Evolutionary conservation across 2,329 filamentous ascomycete genomes (phyloP).

Genomic region (Apiospora kogelbergensis): DNA sequence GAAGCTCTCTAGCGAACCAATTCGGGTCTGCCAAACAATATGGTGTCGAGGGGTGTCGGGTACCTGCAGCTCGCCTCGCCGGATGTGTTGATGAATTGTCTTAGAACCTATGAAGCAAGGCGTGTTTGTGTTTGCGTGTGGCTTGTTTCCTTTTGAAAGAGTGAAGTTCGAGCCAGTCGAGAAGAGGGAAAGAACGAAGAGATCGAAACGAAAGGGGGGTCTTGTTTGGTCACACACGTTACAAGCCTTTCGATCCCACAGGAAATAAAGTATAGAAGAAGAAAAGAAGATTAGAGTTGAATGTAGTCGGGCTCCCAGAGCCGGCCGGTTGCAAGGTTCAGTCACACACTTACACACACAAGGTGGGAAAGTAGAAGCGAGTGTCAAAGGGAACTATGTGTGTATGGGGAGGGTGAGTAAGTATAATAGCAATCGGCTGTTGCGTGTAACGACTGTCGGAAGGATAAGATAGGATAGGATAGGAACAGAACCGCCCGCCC

Average conservation of each 20-base stretch:
- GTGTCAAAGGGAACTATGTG: not conserved
- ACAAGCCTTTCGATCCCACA: not conserved
- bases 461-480: not conserved
- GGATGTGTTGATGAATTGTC: not conserved
- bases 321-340: not conserved
- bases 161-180: not conserved
- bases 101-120: not conserved
- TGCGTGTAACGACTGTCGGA: not conserved
- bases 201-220: not conserved
- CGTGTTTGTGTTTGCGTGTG: not conserved
- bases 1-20: not conserved
- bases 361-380: constrained; percentile 1
- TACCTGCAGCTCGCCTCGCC: not conserved
- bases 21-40: not conserved
- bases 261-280: not conserved
- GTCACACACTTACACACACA: not conserved
- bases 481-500: constrained; percentile 1
- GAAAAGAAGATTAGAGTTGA: constrained; percentile 6
- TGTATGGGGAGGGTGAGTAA: not conserved
- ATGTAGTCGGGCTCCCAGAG: constrained; percentile 2
- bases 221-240: not conserved
- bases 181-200: not conserved
- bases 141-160: not conserved
- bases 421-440: not conserved
- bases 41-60: not conserved